Evolutionary conservation across 2,329 filamentous ascomycete species (phyloP).

Genomic region (Diaporthe citriasiana): DNA sequence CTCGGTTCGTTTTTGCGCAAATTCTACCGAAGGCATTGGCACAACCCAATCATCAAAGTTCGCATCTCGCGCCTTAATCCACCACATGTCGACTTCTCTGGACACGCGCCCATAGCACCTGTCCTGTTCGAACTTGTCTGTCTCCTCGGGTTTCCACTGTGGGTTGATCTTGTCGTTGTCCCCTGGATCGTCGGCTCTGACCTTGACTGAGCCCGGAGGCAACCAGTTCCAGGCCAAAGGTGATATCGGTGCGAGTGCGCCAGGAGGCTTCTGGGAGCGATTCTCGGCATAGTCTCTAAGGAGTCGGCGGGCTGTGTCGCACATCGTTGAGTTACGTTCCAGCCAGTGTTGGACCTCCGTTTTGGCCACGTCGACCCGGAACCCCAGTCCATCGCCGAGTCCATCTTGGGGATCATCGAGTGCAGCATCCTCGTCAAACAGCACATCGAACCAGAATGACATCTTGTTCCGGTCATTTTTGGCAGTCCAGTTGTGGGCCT

Average conservation of each 20-base stretch:
- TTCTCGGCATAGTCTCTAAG: conserved; percentile 68
- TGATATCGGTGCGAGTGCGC: conserved; percentile 64
- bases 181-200: conserved; percentile 53
- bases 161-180: conserved; percentile 60
- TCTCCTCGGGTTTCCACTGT: conserved; percentile 65
- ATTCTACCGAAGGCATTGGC: conserved; percentile 72
- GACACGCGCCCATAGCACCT: conserved; percentile 72
- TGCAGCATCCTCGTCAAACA: conserved; percentile 70
- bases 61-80: conserved; percentile 71
- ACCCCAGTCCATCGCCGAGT: conserved; percentile 65
- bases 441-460: conserved; percentile 76
- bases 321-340: conserved; percentile 71
- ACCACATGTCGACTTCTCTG: conserved; percentile 76
- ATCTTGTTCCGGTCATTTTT: conserved; percentile 79
- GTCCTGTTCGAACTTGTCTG: conserved; percentile 72
- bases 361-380: conserved; percentile 70
- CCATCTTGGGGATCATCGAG: conserved; percentile 65
- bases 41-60: conserved; percentile 72
- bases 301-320: conserved; percentile 66
- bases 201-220: conserved; percentile 54
- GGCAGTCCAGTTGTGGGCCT: conserved; percentile 78
- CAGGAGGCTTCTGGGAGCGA: conserved; percentile 63
- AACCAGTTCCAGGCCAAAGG: conserved; percentile 71
- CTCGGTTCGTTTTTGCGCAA: conserved; percentile 69
- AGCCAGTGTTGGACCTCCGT: conserved; percentile 74